Conservation (phyloP, 768 basidiomycete species). For the Calvatia gigantea region DNA sequence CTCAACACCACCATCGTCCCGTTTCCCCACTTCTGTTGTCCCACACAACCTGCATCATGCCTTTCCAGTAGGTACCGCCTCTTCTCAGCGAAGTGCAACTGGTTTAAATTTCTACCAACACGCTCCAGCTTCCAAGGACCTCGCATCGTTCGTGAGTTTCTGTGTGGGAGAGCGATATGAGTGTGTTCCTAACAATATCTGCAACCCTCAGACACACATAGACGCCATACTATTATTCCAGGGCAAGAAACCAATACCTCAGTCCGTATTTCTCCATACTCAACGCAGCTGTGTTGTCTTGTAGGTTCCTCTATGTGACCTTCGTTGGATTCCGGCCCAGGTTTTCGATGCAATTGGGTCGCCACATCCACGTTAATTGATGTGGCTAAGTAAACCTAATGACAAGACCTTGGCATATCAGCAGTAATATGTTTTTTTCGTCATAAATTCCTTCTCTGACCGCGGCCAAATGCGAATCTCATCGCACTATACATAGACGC, state of each 20-base stretch:
- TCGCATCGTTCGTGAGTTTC: constrained; percentile 20
- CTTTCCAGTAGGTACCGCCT: constrained; percentile 8
- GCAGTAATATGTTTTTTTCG: background rate
- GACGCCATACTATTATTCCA: constrained; percentile 29
- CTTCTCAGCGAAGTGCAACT: background rate
- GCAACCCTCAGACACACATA: constrained; percentile 25
- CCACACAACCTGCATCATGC: constrained; percentile 11
- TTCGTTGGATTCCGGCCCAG: constrained; percentile 27
- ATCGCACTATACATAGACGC: too few species aligned
- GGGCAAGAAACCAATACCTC: constrained; percentile 19
- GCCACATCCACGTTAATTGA: constrained; percentile 29
- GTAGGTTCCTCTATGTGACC: constrained; percentile 33
- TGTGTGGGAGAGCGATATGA: background rate
- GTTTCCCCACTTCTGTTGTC: background rate
- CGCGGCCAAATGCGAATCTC: too few species aligned
- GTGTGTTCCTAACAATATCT: background rate
- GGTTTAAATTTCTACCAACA: constrained; percentile 6
- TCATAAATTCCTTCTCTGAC: background rate
- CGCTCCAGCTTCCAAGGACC: constrained; percentile 23
- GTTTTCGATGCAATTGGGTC: constrained; percentile 28
- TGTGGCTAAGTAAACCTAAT: background rate
- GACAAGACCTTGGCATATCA: background rate
- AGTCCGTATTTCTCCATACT: background rate
- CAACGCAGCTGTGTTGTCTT: background rate
- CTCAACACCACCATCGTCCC: background rate